Conservation (phyloP, 805 yeast species). For the Cyberlindnera bimundalis region DNA sequence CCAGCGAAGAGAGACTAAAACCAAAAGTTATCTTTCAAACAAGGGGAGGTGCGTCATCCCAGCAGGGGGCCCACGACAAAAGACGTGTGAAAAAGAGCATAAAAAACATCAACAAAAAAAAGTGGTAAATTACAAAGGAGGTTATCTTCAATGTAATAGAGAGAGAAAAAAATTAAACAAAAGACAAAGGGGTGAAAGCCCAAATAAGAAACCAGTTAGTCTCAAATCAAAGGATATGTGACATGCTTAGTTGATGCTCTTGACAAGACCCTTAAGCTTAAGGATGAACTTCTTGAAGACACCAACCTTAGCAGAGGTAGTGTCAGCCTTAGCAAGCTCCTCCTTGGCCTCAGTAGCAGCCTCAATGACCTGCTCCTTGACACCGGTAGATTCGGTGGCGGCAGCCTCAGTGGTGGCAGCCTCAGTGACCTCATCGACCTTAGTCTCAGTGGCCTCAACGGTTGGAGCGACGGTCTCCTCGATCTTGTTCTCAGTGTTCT, state of each 20-base stretch:
- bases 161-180: neutral
- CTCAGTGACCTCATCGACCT: slow-evolving; percentile 16
- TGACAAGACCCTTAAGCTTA: slow-evolving; percentile 22
- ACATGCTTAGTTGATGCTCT: slow-evolving; percentile 9
- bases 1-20: neutral
- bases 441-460: slow-evolving; percentile 17
- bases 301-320: slow-evolving; percentile 3
- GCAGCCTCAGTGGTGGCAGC: slow-evolving; percentile 10
- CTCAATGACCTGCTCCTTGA: slow-evolving; percentile 15
- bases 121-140: no score
- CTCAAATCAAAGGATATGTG: no score
- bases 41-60: no score
- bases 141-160: no score
- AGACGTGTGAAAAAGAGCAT: slow-evolving; percentile 1
- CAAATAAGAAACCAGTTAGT: no score
- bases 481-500: slow-evolving; percentile 20
- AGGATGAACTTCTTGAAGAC: slow-evolving; percentile 24
- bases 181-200: neutral
- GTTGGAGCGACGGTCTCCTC: slow-evolving; percentile 20
- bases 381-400: slow-evolving; percentile 15
- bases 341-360: slow-evolving; percentile 23
- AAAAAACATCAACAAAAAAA: slow-evolving; percentile 3
- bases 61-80: no score
- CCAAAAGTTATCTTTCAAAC: neutral
- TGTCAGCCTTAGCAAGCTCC: slow-evolving; percentile 5